A percentile compares a stretch with the other conserved stretches of the same genome.
phyloP scores from a whole-genome alignment of 345 rosid genomes.

The Bruguiera gymnorhiza region DNA sequence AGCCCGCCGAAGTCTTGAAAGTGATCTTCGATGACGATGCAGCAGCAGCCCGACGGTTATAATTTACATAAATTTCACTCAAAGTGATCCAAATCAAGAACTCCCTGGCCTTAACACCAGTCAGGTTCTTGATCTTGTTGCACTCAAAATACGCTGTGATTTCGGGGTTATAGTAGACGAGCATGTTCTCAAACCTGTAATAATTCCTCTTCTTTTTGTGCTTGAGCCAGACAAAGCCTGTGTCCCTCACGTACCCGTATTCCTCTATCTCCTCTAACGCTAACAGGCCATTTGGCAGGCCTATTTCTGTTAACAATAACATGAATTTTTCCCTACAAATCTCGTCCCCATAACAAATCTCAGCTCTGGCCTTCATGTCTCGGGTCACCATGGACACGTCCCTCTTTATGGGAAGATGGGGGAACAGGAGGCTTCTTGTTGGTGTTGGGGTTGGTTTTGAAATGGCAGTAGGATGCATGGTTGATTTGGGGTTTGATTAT shows the following conservation, averaged over 20 bases:
- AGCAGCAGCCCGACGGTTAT: background rate
- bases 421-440: background rate
- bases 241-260: slow-evolving; percentile 22
- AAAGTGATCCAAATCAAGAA: slow-evolving; percentile 28
- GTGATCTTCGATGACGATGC: slow-evolving; percentile 14
- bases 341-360: slow-evolving; percentile 24
- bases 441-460: slow-evolving; percentile 2
- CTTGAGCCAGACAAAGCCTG: slow-evolving; percentile 29
- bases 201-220: slow-evolving; percentile 17
- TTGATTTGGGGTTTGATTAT: background rate
- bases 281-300: slow-evolving; percentile 20
- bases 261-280: slow-evolving; percentile 25
- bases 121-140: slow-evolving; percentile 29
- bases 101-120: slow-evolving; percentile 33
- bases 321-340: slow-evolving; percentile 24
- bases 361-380: slow-evolving; percentile 21
- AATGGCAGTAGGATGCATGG: slow-evolving; percentile 8
- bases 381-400: slow-evolving; percentile 1
- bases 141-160: slow-evolving; percentile 25
- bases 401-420: slow-evolving; percentile 3
- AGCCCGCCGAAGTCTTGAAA: slow-evolving; percentile 25
- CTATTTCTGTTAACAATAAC: slow-evolving; percentile 11
- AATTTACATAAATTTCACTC: slow-evolving; percentile 17
- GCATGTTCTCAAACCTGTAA: slow-evolving; percentile 18
- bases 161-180: slow-evolving; percentile 12